Percentiles rank a stretch among this genome's conserved stretches.
Evolutionary conservation across 2,329 filamentous ascomycete genomes (phyloP).

Genomic region (Cytospora mali): DNA sequence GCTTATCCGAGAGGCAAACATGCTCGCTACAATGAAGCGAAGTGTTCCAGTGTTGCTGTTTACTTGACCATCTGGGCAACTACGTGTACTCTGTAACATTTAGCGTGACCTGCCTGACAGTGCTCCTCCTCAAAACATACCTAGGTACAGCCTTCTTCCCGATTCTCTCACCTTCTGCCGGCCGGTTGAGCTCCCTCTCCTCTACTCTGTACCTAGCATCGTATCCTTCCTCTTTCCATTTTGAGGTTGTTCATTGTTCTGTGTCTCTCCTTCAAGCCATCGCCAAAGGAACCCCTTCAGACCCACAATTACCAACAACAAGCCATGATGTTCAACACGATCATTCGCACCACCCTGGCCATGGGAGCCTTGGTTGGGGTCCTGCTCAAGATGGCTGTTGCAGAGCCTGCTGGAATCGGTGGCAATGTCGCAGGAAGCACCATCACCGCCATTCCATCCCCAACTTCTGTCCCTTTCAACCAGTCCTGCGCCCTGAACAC

Average conservation of each 20-base stretch:
- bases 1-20: background rate
- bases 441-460: slow-evolving; percentile 14
- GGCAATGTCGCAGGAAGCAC: slow-evolving; percentile 10
- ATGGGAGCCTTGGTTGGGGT: background rate
- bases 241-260: background rate
- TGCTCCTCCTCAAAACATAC: background rate
- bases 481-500: slow-evolving; percentile 42
- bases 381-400: background rate
- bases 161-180: background rate
- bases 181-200: background rate
- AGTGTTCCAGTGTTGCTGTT: background rate
- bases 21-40: background rate
- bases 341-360: background rate
- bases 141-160: too few species aligned
- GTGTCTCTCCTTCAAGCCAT: too few species aligned
- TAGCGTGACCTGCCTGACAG: background rate
- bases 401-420: slow-evolving; percentile 8
- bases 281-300: too few species aligned
- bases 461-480: slow-evolving; percentile 15
- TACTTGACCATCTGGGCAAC: background rate
- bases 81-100: background rate
- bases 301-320: background rate
- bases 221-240: background rate
- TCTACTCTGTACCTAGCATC: too few species aligned
- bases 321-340: background rate